phyloP scores from a whole-genome alignment of 495 filamentous ascomycete species.

The Letharia columbiana region DNA sequence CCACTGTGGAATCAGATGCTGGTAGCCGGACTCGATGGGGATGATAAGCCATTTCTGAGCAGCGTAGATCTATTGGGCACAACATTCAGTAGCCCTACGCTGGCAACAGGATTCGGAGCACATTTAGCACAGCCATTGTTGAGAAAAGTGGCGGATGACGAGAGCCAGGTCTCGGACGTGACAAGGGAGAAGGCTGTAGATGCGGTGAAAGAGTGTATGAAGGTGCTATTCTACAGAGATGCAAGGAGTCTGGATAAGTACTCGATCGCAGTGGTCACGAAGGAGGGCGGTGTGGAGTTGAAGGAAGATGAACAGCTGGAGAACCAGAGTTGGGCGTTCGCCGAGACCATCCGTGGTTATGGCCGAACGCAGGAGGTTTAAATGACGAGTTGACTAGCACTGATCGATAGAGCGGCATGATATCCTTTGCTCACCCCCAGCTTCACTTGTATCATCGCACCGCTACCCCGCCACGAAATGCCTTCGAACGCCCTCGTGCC shows the following conservation, averaged over 20 bases:
- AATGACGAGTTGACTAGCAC: background rate
- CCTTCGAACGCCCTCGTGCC: background rate
- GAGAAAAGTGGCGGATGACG: slow-evolving; percentile 71
- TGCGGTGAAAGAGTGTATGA: slow-evolving; percentile 85
- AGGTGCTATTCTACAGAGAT: slow-evolving; percentile 96
- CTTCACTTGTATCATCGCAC: background rate
- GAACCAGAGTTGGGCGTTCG: slow-evolving; percentile 94
- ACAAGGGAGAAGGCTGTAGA: slow-evolving; percentile 71
- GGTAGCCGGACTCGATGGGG: slow-evolving; percentile 76
- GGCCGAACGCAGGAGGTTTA: slow-evolving; percentile 54
- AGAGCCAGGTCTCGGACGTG: slow-evolving; percentile 56
- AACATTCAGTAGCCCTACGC: slow-evolving; percentile 72
- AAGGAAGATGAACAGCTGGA: slow-evolving; percentile 69
- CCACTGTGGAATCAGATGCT: slow-evolving; percentile 94
- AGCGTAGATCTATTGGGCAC: slow-evolving; percentile 89
- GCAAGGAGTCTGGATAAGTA: slow-evolving; percentile 87
- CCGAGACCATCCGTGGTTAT: slow-evolving; percentile 73
- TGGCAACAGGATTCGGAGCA: slow-evolving; percentile 90
- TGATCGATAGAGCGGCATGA: background rate
- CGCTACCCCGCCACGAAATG: background rate
- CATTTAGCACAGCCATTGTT: slow-evolving; percentile 89
- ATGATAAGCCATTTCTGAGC: slow-evolving; percentile 76
- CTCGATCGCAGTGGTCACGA: slow-evolving; percentile 79
- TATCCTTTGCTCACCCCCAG: background rate
- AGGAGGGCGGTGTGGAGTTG: slow-evolving; percentile 70